Evolutionary conservation across 331 rosid genomes (phyloP).

Genomic region (Phaseolus coccineus): DNA sequence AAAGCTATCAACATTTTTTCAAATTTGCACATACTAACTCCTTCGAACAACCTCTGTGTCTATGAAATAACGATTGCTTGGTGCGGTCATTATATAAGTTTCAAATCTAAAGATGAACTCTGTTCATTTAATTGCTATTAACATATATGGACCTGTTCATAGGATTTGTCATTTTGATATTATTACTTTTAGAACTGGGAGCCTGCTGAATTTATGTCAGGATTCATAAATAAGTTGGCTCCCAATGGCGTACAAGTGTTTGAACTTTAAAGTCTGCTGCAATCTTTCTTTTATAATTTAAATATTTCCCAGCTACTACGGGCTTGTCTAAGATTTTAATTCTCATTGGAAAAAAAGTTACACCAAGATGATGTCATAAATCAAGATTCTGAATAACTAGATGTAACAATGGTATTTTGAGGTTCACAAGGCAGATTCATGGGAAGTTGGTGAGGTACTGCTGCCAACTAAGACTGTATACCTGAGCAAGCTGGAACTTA

Average conservation of each 20-base stretch:
- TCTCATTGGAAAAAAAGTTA: slow-evolving; percentile 9
- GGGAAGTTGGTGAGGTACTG: too few relatives aligned
- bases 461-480: background rate
- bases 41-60: slow-evolving; percentile 12
- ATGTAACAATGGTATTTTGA: background rate
- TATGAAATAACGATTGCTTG: slow-evolving; percentile 31
- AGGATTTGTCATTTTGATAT: slow-evolving; percentile 43
- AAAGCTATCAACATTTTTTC: slow-evolving; percentile 50
- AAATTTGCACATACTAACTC: slow-evolving; percentile 51
- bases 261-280: slow-evolving; percentile 38
- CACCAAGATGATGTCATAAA: background rate
- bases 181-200: slow-evolving; percentile 44
- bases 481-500: slow-evolving; percentile 45
- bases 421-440: too few relatives aligned
- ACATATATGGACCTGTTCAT: slow-evolving; percentile 43
- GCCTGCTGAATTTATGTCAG: slow-evolving; percentile 45
- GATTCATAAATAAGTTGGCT: slow-evolving; percentile 52
- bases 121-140: slow-evolving; percentile 13
- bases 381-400: slow-evolving; percentile 4
- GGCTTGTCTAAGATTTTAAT: slow-evolving; percentile 1
- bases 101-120: slow-evolving; percentile 27
- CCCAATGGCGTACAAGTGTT: slow-evolving; percentile 37
- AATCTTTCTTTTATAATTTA: background rate
- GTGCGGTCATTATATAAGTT: slow-evolving; percentile 54
- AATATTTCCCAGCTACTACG: background rate